These are phyloP conservation scores for Ailanthus altissimus DNA, from an alignment of 345 rosid genomes.

Conservation along the genomic window DNA sequence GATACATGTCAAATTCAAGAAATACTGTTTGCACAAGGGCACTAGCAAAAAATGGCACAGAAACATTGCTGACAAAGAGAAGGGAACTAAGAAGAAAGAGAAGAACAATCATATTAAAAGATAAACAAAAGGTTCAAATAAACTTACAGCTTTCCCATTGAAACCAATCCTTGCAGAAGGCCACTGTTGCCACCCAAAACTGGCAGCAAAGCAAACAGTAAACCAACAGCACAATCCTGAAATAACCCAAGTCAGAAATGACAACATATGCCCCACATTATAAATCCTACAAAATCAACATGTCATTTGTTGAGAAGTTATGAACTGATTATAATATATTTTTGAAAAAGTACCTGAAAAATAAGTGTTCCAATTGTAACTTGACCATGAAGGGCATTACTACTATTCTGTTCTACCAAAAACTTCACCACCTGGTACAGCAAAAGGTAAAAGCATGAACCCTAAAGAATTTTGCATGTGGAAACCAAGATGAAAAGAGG, in stretches of 20 bases:
- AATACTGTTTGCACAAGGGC: slow-evolving; percentile 16
- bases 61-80: slow-evolving; percentile 10
- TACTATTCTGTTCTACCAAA: slow-evolving; percentile 74
- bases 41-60: background rate
- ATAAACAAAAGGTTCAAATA: slow-evolving; percentile 5
- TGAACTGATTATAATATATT: slow-evolving; percentile 8
- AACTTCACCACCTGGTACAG: slow-evolving; percentile 83
- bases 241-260: slow-evolving; percentile 26
- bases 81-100: background rate
- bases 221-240: slow-evolving; percentile 97
- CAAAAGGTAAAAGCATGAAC: slow-evolving; percentile 24
- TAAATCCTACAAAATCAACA: slow-evolving; percentile 15
- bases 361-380: slow-evolving; percentile 95
- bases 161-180: slow-evolving; percentile 70
- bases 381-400: slow-evolving; percentile 89
- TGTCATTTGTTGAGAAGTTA: slow-evolving; percentile 11
- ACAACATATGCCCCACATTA: slow-evolving; percentile 20
- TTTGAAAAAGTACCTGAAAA: slow-evolving; percentile 68
- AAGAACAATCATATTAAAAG: background rate
- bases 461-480: slow-evolving; percentile 15
- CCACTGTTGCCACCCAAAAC: slow-evolving; percentile 97
- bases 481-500: slow-evolving; percentile 8
- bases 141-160: slow-evolving; percentile 96
- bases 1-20: slow-evolving; percentile 1
- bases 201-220: slow-evolving; percentile 92